Evolutionary conservation across 108 stramenopile genomes (phyloP).

Genomic region (Epithemia pelagica): DNA sequence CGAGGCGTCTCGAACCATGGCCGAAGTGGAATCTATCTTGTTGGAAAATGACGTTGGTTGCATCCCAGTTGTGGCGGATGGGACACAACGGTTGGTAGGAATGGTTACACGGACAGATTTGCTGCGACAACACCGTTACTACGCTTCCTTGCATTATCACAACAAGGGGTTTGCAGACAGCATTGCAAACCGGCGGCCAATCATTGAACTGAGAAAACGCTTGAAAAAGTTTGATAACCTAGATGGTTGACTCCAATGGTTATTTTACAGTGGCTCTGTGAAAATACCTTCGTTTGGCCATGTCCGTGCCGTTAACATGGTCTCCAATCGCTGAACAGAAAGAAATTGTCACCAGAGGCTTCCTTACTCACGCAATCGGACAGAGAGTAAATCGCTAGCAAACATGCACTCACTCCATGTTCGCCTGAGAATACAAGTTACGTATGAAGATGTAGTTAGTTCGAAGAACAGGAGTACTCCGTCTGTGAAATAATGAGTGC

Average conservation of each 20-base stretch:
- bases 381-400: too few relatives aligned
- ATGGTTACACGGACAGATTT: constrained; percentile 87
- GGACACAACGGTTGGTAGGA: constrained; percentile 67
- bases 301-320: background rate
- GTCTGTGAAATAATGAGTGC: constrained; percentile 85
- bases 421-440: background rate
- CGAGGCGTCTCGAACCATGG: constrained; percentile 68
- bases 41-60: constrained; percentile 79
- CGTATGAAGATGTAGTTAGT: background rate
- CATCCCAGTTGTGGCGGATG: constrained; percentile 75
- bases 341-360: too few relatives aligned
- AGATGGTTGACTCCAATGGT: constrained; percentile 8
- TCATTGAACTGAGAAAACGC: constrained; percentile 70
- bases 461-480: constrained; percentile 27
- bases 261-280: background rate
- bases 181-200: constrained; percentile 68
- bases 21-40: constrained; percentile 73
- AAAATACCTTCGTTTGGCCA: background rate
- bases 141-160: constrained; percentile 79
- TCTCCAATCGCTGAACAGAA: too few relatives aligned
- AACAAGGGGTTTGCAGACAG: constrained; percentile 82
- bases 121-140: constrained; percentile 80
- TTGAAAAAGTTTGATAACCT: constrained; percentile 79
- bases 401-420: too few relatives aligned
- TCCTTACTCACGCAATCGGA: too few relatives aligned